These are phyloP conservation scores for Psilocybe tampanensis DNA, from an alignment of 768 basidiomycete species.

Conservation along the genomic window DNA sequence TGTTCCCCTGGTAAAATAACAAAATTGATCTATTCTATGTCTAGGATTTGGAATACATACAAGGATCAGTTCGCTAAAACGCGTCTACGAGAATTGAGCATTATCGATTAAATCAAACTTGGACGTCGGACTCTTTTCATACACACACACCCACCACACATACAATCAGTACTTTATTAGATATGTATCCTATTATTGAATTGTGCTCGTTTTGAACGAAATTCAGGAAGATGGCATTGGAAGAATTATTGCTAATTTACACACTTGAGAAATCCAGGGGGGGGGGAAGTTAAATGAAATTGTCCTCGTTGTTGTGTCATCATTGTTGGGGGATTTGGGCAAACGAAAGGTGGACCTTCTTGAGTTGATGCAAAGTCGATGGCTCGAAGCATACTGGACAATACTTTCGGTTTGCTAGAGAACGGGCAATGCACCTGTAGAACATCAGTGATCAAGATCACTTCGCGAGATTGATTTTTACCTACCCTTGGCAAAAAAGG, in stretches of 20 bases:
- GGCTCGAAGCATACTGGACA: conserved; percentile 28
- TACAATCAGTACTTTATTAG: background rate
- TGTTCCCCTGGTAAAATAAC: conserved; percentile 23
- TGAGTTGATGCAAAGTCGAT: conserved; percentile 13
- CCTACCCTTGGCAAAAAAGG: conserved; percentile 28
- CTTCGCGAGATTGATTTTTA: background rate
- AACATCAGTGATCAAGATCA: background rate
- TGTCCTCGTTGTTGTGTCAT: background rate
- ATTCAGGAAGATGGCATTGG: background rate
- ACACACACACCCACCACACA: background rate
- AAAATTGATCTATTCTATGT: background rate
- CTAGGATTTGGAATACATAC: conserved; percentile 94
- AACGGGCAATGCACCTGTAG: conserved; percentile 21
- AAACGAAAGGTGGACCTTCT: conserved; percentile 25
- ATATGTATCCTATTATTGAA: background rate
- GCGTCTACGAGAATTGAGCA: conserved; percentile 73
- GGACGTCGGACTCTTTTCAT: background rate
- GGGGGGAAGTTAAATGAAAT: background rate
- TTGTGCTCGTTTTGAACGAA: background rate
- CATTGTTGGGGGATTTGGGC: background rate
- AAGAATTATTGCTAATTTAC: background rate
- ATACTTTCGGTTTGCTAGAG: conserved; percentile 17
- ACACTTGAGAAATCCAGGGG: background rate
- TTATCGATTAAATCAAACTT: conserved; percentile 49
- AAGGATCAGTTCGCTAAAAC: conserved; percentile 92